Evolutionary conservation across 495 filamentous ascomycete genomes (phyloP).

Genomic region (Parmelia sp.): DNA sequence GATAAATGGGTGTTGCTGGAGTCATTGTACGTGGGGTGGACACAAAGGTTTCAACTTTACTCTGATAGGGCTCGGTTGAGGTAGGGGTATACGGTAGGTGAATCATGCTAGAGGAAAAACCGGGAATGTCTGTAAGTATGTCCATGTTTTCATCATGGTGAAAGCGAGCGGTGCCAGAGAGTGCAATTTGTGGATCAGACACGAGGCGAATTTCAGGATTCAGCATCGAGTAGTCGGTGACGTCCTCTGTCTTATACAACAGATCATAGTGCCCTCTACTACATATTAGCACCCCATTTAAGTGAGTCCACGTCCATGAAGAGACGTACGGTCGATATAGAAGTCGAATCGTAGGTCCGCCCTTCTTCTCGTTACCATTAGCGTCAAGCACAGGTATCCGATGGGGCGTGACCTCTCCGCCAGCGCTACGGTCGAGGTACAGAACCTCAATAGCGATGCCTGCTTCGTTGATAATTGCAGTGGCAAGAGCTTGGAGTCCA

Average conservation of each 20-base stretch:
- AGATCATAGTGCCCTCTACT: constrained; percentile 87
- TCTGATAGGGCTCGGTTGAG: background rate
- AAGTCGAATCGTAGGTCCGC: constrained; percentile 54
- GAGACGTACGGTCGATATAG: constrained; percentile 63
- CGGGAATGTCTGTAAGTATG: background rate
- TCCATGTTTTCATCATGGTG: background rate
- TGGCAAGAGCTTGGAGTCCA: constrained; percentile 67
- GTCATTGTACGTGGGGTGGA: background rate
- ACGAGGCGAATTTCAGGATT: constrained; percentile 20
- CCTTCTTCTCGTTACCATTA: constrained; percentile 29
- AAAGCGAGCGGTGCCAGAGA: constrained; percentile 8
- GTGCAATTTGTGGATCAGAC: constrained; percentile 13
- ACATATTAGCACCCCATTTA: constrained; percentile 2
- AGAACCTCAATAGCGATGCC: constrained; percentile 79
- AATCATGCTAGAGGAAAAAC: constrained; percentile 3
- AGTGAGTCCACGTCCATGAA: background rate
- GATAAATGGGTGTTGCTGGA: background rate
- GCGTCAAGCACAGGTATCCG: constrained; percentile 41
- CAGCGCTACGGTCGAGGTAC: constrained; percentile 84
- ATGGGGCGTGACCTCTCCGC: constrained; percentile 58
- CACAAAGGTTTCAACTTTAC: background rate
- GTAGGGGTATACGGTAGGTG: background rate
- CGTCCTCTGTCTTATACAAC: constrained; percentile 64
- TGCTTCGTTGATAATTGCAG: constrained; percentile 72
- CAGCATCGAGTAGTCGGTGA: constrained; percentile 31